These are phyloP conservation scores for Tricholoma sp. DNA, from an alignment of 768 basidiomycete genomes.

Conservation along the genomic window DNA sequence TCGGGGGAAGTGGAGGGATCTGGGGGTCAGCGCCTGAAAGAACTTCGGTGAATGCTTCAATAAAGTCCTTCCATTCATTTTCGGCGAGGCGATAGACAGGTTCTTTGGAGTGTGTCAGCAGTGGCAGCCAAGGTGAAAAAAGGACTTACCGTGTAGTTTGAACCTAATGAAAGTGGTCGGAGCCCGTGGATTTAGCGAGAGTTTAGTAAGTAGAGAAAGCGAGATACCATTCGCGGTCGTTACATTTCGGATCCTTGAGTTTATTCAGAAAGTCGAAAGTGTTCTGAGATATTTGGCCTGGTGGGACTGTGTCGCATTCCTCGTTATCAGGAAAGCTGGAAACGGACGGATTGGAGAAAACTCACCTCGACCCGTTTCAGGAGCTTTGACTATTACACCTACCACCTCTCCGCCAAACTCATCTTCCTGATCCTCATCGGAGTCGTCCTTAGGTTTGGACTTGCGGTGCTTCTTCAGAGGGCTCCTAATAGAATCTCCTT, in stretches of 20 bases:
- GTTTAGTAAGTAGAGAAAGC: background rate
- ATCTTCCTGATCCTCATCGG: constrained; percentile 2
- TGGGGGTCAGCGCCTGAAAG: constrained; percentile 74
- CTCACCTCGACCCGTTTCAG: constrained; percentile 75
- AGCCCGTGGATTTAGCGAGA: background rate
- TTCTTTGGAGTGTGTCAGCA: constrained; percentile 34
- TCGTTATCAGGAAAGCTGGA: too few species aligned
- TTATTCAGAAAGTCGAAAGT: constrained; percentile 73
- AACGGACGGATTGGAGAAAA: background rate
- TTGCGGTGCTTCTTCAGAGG: too few species aligned
- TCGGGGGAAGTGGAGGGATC: constrained; percentile 83
- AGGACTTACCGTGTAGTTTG: constrained; percentile 60
- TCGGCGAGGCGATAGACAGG: constrained; percentile 79
- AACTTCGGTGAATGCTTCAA: constrained; percentile 63
- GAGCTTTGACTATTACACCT: constrained; percentile 75
- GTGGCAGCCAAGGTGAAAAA: background rate
- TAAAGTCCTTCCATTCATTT: constrained; percentile 84
- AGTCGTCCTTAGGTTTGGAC: background rate
- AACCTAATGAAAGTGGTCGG: constrained; percentile 51
- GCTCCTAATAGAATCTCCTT: too few species aligned
- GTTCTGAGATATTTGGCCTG: constrained; percentile 84
- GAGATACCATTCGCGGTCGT: constrained; percentile 71
- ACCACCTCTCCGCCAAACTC: constrained; percentile 61
- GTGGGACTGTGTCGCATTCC: constrained; percentile 48
- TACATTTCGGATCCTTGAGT: constrained; percentile 69